Percentiles rank a stretch among this genome's conserved stretches.
Evolutionary conservation across 306 rosid species (phyloP).

Genomic region (Rubus parviflorus): DNA sequence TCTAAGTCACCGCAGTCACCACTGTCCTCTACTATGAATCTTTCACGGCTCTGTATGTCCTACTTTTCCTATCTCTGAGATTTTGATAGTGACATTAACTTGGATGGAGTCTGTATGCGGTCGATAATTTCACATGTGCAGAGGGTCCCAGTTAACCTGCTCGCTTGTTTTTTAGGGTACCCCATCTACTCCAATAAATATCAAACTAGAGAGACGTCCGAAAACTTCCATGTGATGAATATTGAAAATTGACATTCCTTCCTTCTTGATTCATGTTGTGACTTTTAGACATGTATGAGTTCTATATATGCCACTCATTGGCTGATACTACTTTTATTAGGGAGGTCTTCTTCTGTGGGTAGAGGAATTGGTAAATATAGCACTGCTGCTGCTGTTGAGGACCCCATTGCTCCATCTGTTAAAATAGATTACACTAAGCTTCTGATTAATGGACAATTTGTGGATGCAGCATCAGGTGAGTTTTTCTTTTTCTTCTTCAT

Average conservation of each 20-base stretch:
- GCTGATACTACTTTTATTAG: conserved; percentile 32
- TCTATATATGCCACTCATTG: background rate
- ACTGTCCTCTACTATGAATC: background rate
- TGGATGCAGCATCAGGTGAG: conserved; percentile 83
- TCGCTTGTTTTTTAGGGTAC: background rate
- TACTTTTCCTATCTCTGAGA: background rate
- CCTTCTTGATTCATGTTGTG: background rate
- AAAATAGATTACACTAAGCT: conserved; percentile 58
- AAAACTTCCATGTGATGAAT: no score
- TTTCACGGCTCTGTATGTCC: background rate
- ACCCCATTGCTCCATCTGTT: conserved; percentile 57
- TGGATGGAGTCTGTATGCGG: background rate
- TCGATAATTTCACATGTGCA: background rate
- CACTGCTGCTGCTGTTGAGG: conserved; percentile 62
- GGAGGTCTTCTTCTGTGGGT: conserved; percentile 39
- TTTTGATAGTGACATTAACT: background rate
- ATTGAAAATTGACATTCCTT: background rate
- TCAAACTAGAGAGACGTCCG: no score
- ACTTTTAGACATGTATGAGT: background rate
- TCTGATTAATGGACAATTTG: conserved; percentile 75
- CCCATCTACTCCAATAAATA: no score
- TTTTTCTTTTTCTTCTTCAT: background rate
- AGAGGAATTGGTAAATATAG: conserved; percentile 47
- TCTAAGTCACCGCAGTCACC: background rate
- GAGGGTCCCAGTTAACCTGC: background rate